A percentile compares a stretch with the other conserved stretches of the same genome.
Conservation (phyloP, 2,329 filamentous ascomycete genomes). For the Paraconiothyrium sp. region DNA sequence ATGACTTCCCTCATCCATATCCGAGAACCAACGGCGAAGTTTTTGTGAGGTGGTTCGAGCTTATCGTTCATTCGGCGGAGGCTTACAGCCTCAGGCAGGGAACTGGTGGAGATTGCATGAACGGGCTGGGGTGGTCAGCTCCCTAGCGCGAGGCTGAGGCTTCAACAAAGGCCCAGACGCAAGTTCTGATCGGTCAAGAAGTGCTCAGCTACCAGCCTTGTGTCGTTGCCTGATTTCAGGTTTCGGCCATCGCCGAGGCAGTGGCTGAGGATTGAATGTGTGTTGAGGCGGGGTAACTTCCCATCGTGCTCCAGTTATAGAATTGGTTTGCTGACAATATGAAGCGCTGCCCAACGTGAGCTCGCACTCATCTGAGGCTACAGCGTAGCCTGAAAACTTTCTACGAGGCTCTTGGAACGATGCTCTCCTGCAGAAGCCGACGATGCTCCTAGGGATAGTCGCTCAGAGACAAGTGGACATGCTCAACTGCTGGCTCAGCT, state of each 20-base stretch:
- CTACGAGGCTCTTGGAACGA: background rate
- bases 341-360: background rate
- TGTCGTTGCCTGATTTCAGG: background rate
- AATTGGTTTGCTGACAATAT: background rate
- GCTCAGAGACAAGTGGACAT: background rate
- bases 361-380: background rate
- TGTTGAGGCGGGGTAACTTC: background rate
- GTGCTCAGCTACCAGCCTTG: background rate
- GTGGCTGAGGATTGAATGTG: background rate
- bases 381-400: background rate
- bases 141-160: constrained; percentile 1
- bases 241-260: background rate
- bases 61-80: background rate
- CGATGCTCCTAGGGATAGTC: background rate
- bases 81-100: background rate
- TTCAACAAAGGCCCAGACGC: background rate
- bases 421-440: background rate
- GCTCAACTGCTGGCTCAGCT: background rate
- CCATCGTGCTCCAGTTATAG: background rate
- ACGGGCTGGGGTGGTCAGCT: background rate
- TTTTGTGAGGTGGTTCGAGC: background rate
- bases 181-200: background rate
- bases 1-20: background rate
- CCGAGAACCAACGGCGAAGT: background rate
- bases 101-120: constrained; percentile 8